Conservation (phyloP, 228 moss, liverwort and hornwort genomes). For the Sphagnum fallax region DNA sequence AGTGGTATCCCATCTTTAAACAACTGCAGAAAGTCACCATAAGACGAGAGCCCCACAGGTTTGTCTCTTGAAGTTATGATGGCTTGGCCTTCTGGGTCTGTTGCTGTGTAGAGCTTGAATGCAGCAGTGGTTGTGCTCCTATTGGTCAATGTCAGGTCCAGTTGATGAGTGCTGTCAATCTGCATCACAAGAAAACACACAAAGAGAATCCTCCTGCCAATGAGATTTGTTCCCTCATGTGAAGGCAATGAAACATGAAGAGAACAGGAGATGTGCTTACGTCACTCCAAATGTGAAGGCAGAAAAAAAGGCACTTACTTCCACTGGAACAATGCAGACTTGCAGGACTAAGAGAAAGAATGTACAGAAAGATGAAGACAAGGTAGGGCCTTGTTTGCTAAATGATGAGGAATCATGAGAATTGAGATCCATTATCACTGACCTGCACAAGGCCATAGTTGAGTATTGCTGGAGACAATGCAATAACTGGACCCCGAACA, state of each 20-base stretch:
- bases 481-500: slow-evolving; percentile 49
- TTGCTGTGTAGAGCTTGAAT: slow-evolving; percentile 49
- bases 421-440: neutral
- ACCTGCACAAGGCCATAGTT: slow-evolving; percentile 84
- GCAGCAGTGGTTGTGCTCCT: slow-evolving; percentile 48
- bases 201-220: neutral
- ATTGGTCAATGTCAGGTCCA: slow-evolving; percentile 55
- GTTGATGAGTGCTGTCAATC: slow-evolving; percentile 56
- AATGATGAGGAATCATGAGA: no score
- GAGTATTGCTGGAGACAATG: slow-evolving; percentile 41
- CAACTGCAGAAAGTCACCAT: slow-evolving; percentile 53
- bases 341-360: no score
- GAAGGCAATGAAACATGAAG: no score
- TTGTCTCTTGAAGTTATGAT: slow-evolving; percentile 14
- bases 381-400: no score
- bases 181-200: slow-evolving; percentile 9
- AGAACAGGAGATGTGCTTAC: no score
- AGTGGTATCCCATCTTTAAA: slow-evolving; percentile 35
- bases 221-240: no score
- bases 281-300: no score
- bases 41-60: slow-evolving; percentile 28
- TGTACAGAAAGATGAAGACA: no score
- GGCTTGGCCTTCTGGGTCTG: slow-evolving; percentile 9
- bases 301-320: no score
- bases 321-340: no score